phyloP scores from a whole-genome alignment of 169 alveolate species.

The Babesia bovis region DNA sequence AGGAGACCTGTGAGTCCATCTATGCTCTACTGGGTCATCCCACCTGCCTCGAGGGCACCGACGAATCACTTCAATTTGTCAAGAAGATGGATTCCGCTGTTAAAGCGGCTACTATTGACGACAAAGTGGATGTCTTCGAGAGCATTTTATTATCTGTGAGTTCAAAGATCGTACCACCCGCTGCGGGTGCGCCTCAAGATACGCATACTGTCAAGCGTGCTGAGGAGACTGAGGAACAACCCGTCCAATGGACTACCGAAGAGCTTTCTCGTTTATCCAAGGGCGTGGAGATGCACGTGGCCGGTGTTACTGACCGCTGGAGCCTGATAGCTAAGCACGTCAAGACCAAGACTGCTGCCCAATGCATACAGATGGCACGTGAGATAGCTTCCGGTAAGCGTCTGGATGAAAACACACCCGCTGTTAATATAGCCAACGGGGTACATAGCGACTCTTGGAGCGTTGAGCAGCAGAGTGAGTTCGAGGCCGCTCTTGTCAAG shows the following conservation, averaged over 20 bases:
- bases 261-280: conserved; percentile 85
- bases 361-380: conserved; percentile 86
- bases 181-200: conserved; percentile 10
- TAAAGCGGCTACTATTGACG: conserved; percentile 17
- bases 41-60: conserved; percentile 18
- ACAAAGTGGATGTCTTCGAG: not conserved
- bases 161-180: not conserved
- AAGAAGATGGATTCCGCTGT: conserved; percentile 42
- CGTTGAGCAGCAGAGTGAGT: conserved; percentile 31
- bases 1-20: conserved; percentile 26
- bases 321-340: conserved; percentile 83
- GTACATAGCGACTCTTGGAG: conserved; percentile 8
- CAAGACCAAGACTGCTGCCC: conserved; percentile 82
- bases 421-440: not conserved
- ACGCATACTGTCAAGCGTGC: not conserved
- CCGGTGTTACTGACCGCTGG: conserved; percentile 90
- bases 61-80: conserved; percentile 50
- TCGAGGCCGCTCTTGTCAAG: conserved; percentile 77
- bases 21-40: conserved; percentile 39
- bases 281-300: conserved; percentile 88
- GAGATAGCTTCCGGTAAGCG: conserved; percentile 66
- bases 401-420: not conserved
- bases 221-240: not conserved
- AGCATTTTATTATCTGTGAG: not conserved
- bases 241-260: conserved; percentile 85